Conservation (phyloP, 140 eudicot species). For the Cichorium intybus region DNA sequence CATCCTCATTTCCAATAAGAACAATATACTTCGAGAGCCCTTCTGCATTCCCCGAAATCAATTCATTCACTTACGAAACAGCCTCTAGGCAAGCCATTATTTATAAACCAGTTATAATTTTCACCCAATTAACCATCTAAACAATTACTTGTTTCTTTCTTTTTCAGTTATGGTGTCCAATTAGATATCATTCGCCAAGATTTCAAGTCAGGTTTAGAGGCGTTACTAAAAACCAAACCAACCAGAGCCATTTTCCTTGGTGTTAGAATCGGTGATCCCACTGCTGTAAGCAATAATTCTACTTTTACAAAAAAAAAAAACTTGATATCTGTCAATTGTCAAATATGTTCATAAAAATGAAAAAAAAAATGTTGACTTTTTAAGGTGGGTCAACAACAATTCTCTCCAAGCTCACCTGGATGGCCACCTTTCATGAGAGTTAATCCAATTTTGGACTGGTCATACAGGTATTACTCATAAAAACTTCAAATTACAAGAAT, state of each 20-base stretch:
- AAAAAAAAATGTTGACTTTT: background rate
- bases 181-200: slow-evolving; percentile 85
- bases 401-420: slow-evolving; percentile 94
- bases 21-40: slow-evolving; percentile 90
- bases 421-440: slow-evolving; percentile 99
- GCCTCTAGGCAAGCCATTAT: slow-evolving; percentile 47
- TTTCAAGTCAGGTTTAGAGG: slow-evolving; percentile 92
- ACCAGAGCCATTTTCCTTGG: slow-evolving; percentile 91
- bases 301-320: background rate
- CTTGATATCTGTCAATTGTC: background rate
- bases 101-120: background rate
- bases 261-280: slow-evolving; percentile 96
- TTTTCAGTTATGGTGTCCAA: slow-evolving; percentile 67
- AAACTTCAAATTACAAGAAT: background rate
- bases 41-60: slow-evolving; percentile 78
- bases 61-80: slow-evolving; percentile 85
- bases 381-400: slow-evolving; percentile 93
- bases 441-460: slow-evolving; percentile 96
- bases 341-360: slow-evolving; percentile 3
- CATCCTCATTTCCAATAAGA: slow-evolving; percentile 61
- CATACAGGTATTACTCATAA: slow-evolving; percentile 56
- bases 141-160: background rate
- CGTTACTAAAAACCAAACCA: slow-evolving; percentile 68
- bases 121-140: background rate
- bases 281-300: slow-evolving; percentile 56